Conservation (phyloP, 345 rosid genomes). For the Eucalyptus erythrocorys region DNA sequence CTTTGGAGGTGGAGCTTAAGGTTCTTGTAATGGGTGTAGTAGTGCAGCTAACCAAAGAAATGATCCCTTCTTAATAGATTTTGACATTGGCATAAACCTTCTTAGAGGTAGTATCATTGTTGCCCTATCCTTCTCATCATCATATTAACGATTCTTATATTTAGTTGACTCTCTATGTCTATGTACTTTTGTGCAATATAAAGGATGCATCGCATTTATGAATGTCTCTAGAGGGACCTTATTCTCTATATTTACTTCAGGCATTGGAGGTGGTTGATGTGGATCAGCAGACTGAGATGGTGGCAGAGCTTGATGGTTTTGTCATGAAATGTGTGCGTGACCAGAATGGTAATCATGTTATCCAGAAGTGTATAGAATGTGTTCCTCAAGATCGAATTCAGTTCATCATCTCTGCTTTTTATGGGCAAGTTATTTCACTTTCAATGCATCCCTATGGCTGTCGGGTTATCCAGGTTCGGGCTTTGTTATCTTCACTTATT, state of each 20-base stretch:
- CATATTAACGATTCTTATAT: not conserved
- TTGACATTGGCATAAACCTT: not conserved
- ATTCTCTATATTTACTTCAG: slow-evolving; percentile 22
- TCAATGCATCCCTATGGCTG: slow-evolving; percentile 99
- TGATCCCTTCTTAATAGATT: not conserved
- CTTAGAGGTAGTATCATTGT: not conserved
- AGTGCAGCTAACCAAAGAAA: not conserved
- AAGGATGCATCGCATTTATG: not conserved
- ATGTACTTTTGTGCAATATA: not conserved
- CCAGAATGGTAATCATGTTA: slow-evolving; percentile 99
- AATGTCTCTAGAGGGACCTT: not conserved
- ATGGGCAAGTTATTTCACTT: slow-evolving; percentile 77
- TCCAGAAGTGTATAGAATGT: slow-evolving; percentile 92
- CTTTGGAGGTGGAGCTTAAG: not conserved
- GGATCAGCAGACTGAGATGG: slow-evolving; percentile 66
- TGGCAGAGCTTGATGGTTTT: slow-evolving; percentile 81
- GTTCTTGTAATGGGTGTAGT: not conserved
- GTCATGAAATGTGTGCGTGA: slow-evolving; percentile 89
- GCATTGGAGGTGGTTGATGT: slow-evolving; percentile 84
- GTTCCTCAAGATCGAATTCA: slow-evolving; percentile 72
- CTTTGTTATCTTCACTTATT: not conserved
- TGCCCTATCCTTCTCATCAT: not conserved
- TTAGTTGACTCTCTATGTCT: not conserved
- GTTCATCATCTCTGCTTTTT: slow-evolving; percentile 79
- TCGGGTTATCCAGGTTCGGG: slow-evolving; percentile 81